Conservation (phyloP, 2,329 filamentous ascomycete genomes). For the Penicillium sp. region DNA sequence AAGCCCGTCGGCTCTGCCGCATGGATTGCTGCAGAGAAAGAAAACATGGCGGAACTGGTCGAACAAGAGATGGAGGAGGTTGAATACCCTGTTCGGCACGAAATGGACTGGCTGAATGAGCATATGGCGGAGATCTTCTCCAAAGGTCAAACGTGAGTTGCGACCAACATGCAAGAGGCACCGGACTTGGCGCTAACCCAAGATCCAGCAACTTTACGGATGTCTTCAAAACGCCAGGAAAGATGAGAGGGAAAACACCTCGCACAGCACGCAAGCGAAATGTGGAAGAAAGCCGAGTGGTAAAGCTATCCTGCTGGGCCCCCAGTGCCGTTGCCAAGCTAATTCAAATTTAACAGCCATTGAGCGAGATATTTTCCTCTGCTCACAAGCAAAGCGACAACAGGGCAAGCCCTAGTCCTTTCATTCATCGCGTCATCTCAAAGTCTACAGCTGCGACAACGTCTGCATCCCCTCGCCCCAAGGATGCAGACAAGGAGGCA, state of each 20-base stretch:
- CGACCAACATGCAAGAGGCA: constrained; percentile 10
- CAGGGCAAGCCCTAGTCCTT: constrained; percentile 35
- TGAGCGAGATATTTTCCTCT: constrained; percentile 50
- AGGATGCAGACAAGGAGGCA: constrained; percentile 19
- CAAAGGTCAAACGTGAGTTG: constrained; percentile 76
- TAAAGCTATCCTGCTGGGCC: constrained; percentile 30
- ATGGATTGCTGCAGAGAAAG: constrained; percentile 85
- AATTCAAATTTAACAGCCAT: constrained; percentile 35
- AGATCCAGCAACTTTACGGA: constrained; percentile 78
- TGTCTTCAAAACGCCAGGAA: constrained; percentile 74
- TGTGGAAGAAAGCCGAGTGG: constrained; percentile 44
- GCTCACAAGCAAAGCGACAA: constrained; percentile 37
- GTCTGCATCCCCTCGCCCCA: constrained; percentile 18
- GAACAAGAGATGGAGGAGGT: constrained; percentile 89
- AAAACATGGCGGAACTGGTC: constrained; percentile 72
- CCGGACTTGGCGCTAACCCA: constrained; percentile 28
- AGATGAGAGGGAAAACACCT: constrained; percentile 51
- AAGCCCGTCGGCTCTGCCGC: constrained; percentile 72
- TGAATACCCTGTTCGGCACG: constrained; percentile 85
- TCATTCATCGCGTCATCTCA: constrained; percentile 36
- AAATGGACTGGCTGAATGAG: constrained; percentile 97
- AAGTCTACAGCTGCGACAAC: constrained; percentile 23
- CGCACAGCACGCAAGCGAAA: constrained; percentile 47
- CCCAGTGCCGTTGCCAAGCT: constrained; percentile 3
- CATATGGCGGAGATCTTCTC: constrained; percentile 96